phyloP scores from a whole-genome alignment of 2,329 filamentous ascomycete genomes.

The Tolypocladium pustulatum region DNA sequence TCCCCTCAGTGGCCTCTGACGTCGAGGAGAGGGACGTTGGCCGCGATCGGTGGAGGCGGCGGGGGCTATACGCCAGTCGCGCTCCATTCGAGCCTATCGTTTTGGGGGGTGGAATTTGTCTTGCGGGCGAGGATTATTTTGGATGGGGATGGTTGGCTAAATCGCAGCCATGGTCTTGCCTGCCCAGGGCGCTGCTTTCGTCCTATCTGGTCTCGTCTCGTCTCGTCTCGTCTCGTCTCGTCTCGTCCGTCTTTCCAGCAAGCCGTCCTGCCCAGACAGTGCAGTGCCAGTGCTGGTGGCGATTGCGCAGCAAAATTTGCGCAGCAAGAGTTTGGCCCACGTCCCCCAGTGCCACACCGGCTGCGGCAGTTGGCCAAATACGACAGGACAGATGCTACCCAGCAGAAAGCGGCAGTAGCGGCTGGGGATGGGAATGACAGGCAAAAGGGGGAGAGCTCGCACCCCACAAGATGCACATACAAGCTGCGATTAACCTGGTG shows the following conservation, averaged over 20 bases:
- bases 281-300: no score
- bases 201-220: background rate
- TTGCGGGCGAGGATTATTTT: background rate
- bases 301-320: no score
- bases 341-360: background rate
- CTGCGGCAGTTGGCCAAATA: background rate
- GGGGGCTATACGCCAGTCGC: background rate
- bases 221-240: background rate
- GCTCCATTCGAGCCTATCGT: background rate
- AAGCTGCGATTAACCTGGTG: background rate
- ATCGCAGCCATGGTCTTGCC: background rate
- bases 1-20: background rate
- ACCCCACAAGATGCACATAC: background rate
- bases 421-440: background rate
- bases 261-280: no score
- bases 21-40: background rate
- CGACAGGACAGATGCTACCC: background rate
- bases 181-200: background rate
- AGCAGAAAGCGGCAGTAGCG: background rate
- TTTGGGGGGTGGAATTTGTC: background rate
- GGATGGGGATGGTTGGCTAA: no score
- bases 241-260: no score
- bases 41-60: constrained; percentile 4
- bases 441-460: background rate
- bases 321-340: no score